Conservation (phyloP, 768 basidiomycete genomes). For the Boletus subparvulus region DNA sequence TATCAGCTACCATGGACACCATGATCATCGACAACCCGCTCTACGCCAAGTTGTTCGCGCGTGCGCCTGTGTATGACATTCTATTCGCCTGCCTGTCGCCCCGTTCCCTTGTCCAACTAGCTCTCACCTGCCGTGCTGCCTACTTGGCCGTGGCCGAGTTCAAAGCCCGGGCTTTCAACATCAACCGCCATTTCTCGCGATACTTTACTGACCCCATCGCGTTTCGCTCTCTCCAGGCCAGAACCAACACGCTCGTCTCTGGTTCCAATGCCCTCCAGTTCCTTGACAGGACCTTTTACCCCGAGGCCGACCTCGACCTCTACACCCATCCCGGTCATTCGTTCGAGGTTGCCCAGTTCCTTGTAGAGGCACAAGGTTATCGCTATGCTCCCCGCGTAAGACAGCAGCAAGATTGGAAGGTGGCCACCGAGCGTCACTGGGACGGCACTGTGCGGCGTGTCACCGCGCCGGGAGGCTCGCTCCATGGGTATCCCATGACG, state of each 20-base stretch:
- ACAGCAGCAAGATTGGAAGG: slow-evolving; percentile 22
- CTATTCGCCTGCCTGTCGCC: slow-evolving; percentile 25
- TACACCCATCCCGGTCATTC: slow-evolving; percentile 39
- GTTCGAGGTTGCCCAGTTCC: slow-evolving; percentile 36
- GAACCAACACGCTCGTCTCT: slow-evolving; percentile 48
- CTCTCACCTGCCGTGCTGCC: slow-evolving; percentile 21
- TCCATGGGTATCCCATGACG: background rate
- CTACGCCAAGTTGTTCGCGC: slow-evolving; percentile 7
- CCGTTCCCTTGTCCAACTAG: slow-evolving; percentile 22
- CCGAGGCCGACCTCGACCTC: slow-evolving; percentile 51
- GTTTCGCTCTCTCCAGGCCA: slow-evolving; percentile 45
- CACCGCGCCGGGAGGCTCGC: rapidly evolving
- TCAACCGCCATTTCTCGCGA: slow-evolving; percentile 36
- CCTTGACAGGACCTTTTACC: slow-evolving; percentile 44
- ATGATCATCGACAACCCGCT: background rate
- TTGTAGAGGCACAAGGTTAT: slow-evolving; percentile 34
- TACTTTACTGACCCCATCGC: slow-evolving; percentile 38
- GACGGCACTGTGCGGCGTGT: slow-evolving; percentile 17
- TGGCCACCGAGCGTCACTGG: slow-evolving; percentile 10
- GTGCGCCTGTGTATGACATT: slow-evolving; percentile 23
- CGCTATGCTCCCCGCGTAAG: slow-evolving; percentile 18
- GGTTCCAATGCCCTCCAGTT: slow-evolving; percentile 56
- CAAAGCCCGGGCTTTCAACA: slow-evolving; percentile 32
- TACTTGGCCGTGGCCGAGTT: slow-evolving; percentile 20
- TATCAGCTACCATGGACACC: too few relatives aligned